phyloP scores from a whole-genome alignment of 345 rosid species.

The Mangifera indica region DNA sequence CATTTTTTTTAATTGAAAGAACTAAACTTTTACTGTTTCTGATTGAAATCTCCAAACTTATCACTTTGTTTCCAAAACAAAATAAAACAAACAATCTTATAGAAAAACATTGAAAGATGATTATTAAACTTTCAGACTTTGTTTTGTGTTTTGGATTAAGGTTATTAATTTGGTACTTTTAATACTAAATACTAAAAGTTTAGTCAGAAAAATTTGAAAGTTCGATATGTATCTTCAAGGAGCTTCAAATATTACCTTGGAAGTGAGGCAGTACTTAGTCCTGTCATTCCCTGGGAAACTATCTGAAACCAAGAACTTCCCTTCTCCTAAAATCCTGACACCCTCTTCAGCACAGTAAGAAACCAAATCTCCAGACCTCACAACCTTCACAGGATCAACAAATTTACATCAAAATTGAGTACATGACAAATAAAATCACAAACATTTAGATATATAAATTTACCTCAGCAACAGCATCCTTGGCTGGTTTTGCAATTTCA shows the following conservation, averaged over 20 bases:
- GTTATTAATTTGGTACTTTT: too few relatives aligned
- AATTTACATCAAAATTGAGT: not conserved
- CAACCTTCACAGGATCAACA: conserved; percentile 48
- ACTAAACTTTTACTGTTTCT: too few relatives aligned
- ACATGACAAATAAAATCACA: not conserved
- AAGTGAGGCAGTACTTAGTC: conserved; percentile 94
- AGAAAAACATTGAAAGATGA: too few relatives aligned
- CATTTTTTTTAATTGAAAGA: too few relatives aligned
- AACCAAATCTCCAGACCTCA: conserved; percentile 92
- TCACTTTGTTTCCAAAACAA: too few relatives aligned
- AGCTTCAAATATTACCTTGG: conserved; percentile 55
- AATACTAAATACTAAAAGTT: too few relatives aligned
- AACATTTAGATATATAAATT: not conserved
- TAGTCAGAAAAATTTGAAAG: too few relatives aligned
- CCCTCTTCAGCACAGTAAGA: conserved; percentile 98
- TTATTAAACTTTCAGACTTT: too few relatives aligned
- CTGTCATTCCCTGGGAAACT: conserved; percentile 97
- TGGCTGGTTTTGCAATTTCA: conserved; percentile 98
- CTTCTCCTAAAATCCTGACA: conserved; percentile 93
- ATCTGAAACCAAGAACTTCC: conserved; percentile 85
- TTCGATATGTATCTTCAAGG: too few relatives aligned
- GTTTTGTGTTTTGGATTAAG: too few relatives aligned
- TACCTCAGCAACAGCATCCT: conserved; percentile 91
- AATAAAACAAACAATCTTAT: too few relatives aligned
- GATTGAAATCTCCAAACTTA: too few relatives aligned